Evolutionary conservation across 2,329 filamentous ascomycete genomes (phyloP).

Genomic region (Cordyceps tenuipes): DNA sequence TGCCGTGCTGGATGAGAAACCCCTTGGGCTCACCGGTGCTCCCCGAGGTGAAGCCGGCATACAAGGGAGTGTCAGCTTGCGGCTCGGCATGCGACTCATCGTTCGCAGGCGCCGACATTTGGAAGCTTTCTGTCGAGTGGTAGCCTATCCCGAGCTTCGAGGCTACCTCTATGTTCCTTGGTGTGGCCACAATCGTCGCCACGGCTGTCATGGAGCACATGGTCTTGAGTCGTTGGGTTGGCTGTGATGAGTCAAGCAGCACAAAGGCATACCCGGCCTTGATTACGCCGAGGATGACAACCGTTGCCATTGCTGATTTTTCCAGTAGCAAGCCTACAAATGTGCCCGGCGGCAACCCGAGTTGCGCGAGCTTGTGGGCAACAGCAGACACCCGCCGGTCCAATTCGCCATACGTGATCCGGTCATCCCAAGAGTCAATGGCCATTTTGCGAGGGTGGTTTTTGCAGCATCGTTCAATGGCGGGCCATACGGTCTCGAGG

Average conservation of each 20-base stretch:
- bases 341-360: background rate
- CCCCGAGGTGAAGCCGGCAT: conserved; percentile 3
- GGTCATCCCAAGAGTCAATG: conserved; percentile 20
- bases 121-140: background rate
- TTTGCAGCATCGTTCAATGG: background rate
- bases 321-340: conserved; percentile 21
- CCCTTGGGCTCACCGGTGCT: conserved; percentile 7
- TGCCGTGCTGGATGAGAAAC: background rate
- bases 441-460: conserved; percentile 10
- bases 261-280: conserved; percentile 23
- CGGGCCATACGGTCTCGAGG: background rate
- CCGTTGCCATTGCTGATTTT: conserved; percentile 20
- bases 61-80: background rate
- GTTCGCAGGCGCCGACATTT: background rate
- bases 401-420: conserved; percentile 18
- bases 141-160: background rate
- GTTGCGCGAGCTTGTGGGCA: conserved; percentile 11
- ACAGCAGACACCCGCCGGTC: conserved; percentile 16
- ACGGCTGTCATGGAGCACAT: conserved; percentile 6
- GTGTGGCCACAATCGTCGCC: background rate
- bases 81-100: background rate
- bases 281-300: conserved; percentile 20
- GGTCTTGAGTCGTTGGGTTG: conserved; percentile 13
- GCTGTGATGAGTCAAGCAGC: conserved; percentile 19
- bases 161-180: background rate